Evolutionary conservation across 2,329 filamentous ascomycete species (phyloP), one percentile per base, ranked within the genome.

Genomic region (Sordariomycetes sp.): DNA sequence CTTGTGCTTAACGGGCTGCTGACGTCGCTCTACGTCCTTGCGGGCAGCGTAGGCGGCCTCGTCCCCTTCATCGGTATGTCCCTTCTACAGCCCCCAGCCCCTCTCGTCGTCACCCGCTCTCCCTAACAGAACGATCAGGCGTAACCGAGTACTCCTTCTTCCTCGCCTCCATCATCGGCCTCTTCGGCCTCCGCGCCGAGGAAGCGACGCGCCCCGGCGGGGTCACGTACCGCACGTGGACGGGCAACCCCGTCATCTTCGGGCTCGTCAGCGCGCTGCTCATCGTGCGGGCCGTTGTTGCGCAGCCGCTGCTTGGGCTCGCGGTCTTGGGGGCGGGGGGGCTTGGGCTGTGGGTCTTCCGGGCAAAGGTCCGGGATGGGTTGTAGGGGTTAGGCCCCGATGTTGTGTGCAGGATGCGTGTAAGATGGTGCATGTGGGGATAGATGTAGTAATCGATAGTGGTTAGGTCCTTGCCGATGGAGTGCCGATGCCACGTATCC

Each of bases 131-230:
- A 5, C 12, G 7, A 68, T 97, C 96, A 72, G 94, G 94, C 58
- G 94, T 99, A 13, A 94, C 94, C 0, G 91, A 91, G 13, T 99
- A 99, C 69, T 89, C 89, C 0, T 99, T 99, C 68, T 99, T 99
- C 74, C 99, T 99, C 70, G 74, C 95, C 58, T 95, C 92, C 0
- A 94, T 99, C 0, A 80, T 99, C 0, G 94, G 94, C 0, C 78
- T 99, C 54, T 96, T 99, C 61, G 81, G 97, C 56, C 76, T 99
- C 60, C 80, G 94, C 34, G 89, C 96, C 32, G 81, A 81, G 61
- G 94, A 99, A 69, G 94, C 94, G 3, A 77, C 85, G 61, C 78
- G 99, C 52, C 90, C 96, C 69, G 76, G 94, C 28, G 92, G 94
- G 12, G 45, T 22, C 45, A 50, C n/a, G 0, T 99, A 99, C 72